Conservation (phyloP, 176 grass and related monocot species). For the Melocanna baccifera region DNA sequence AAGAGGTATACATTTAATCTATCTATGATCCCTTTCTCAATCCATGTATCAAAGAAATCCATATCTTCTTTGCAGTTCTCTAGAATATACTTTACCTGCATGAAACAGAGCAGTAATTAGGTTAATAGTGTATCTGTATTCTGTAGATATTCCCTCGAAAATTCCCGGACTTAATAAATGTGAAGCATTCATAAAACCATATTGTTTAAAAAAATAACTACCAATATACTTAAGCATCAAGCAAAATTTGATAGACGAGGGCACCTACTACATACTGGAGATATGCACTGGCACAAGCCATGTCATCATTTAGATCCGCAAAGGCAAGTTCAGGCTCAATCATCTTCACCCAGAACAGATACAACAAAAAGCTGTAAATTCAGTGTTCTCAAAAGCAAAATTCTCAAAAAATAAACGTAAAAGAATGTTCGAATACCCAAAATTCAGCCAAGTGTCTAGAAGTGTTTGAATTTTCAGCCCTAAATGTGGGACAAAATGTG, state of each 20-base stretch:
- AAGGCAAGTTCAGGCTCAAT: constrained; percentile 99
- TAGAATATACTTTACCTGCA: constrained; percentile 90
- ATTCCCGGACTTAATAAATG: not conserved
- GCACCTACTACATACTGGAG: constrained; percentile 99
- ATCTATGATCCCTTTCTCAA: constrained; percentile 95
- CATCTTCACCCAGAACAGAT: constrained; percentile 62
- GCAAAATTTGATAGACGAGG: constrained; percentile 35
- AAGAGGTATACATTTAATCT: constrained; percentile 69
- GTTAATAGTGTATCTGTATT: not conserved
- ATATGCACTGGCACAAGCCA: constrained; percentile 99
- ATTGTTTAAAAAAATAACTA: constrained; percentile 1
- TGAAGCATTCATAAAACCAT: not conserved
- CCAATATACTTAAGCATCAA: constrained; percentile 22
- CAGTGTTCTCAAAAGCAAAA: constrained; percentile 17
- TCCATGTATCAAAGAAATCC: constrained; percentile 95
- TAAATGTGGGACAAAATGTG: constrained; percentile 98
- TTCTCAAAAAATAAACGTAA: constrained; percentile 18
- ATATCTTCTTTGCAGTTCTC: constrained; percentile 98
- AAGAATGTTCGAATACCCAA: constrained; percentile 70
- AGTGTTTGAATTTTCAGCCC: constrained; percentile 99
- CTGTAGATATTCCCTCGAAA: not conserved
- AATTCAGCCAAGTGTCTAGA: constrained; percentile 98
- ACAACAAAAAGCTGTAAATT: constrained; percentile 32
- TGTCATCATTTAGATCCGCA: constrained; percentile 97
- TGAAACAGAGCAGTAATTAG: constrained; percentile 24